Base-by-base conservation (phyloP, 2,329 filamentous ascomycete genomes). In the Penicillium verrucosum region DNA sequence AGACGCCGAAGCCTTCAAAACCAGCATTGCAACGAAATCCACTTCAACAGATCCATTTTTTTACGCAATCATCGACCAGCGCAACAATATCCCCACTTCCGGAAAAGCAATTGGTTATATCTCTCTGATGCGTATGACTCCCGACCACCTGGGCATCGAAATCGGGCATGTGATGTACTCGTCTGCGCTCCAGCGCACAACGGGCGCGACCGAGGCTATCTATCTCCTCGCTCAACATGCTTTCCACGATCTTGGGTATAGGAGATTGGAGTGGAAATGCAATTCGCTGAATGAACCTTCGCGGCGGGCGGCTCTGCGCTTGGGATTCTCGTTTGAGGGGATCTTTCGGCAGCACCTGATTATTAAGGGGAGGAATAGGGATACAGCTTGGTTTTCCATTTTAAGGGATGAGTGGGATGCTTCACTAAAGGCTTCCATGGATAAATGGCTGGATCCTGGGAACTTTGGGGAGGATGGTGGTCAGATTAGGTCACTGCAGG, bases 241-340 rank as follows among this genome's bases (percentile, higher is more conserved):
- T 0, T 83, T 88, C 61, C 79, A 82, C 4, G 75, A 77, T 2
- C 66, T 87, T 23, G 77, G 80, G 0, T 85, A 83, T 65, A 69
- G 80, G 4, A 75, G 85, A 8, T 78, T 86, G 4, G 85, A 87
- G 68, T 88, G 86, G 85, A 88, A 88, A 64, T 84, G 82, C 51
- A 80, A 88, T 65, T 62, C 76, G 16, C 70, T 84, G 11, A 88
- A 88, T 65, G 73, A 63, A 36, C 74, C 79, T 0, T 85, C 82
- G 43, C 72, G 77, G 14, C 72, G 77, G 4, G 85, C 85, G 0
- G 86, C 85, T 0, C 55, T 72, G 61, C 73, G 86, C 2, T 67
- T 86, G 9, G 86, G 86, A 0, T 88, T 87, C 61, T 68, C 68
- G 0, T 83, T 73, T 62, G 85, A 89, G 67, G 86, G 86, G 0